Evolutionary conservation across 768 basidiomycete species (phyloP).

Genomic region (Phylloporus sp.): DNA sequence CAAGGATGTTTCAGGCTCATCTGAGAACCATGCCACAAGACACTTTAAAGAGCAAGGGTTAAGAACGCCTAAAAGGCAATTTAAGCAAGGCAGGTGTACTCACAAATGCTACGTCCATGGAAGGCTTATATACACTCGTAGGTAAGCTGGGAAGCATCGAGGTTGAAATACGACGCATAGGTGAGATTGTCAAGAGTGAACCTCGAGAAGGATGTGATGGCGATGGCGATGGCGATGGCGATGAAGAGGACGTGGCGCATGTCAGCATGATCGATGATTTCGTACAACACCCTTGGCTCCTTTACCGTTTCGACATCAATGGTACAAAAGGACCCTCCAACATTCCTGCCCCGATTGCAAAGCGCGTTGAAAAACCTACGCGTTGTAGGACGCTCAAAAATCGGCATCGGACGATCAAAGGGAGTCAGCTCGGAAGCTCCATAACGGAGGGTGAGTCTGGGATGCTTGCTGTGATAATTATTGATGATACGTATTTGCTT

Average conservation of each 20-base stretch:
- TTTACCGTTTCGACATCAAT: conserved; percentile 12
- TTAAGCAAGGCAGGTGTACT: background rate
- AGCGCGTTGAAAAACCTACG: background rate
- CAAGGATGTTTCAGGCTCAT: conserved; percentile 4
- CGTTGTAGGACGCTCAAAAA: background rate
- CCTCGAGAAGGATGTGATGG: background rate
- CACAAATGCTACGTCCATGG: background rate
- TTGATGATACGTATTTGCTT: background rate
- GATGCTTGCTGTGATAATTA: background rate
- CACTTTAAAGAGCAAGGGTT: conserved; percentile 4
- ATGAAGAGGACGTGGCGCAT: background rate
- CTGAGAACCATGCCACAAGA: background rate
- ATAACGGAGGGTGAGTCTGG: background rate
- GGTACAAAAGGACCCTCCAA: background rate
- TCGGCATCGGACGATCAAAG: background rate
- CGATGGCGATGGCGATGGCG: background rate
- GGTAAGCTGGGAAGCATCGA: conserved; percentile 8
- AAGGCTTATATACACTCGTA: background rate
- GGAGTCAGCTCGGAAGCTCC: background rate
- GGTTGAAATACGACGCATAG: conserved; percentile 17
- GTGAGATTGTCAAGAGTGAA: conserved; percentile 6
- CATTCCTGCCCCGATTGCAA: background rate
- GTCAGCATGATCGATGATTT: conserved; percentile 15
- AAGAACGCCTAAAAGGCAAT: conserved; percentile 5
- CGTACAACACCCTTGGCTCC: conserved; percentile 8